Conservation (phyloP, 2,329 filamentous ascomycete genomes). For the Verticillium isaacii region DNA sequence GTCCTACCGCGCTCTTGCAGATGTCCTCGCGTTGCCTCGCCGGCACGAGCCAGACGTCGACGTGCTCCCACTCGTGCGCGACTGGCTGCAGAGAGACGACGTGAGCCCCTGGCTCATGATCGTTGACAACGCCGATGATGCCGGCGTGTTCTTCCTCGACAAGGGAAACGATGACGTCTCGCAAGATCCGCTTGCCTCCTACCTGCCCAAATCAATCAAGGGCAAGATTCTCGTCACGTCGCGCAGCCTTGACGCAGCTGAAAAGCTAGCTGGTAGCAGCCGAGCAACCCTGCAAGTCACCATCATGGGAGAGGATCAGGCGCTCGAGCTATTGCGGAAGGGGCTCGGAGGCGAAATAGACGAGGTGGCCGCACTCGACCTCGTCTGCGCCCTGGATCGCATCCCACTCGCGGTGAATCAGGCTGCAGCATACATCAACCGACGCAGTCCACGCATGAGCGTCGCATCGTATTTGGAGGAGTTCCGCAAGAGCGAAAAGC, state of each 20-base stretch:
- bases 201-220: constrained; percentile 10
- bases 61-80: constrained; percentile 16
- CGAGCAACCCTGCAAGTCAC: background rate
- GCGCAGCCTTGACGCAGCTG: constrained; percentile 11
- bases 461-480: constrained; percentile 23
- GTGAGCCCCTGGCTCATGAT: constrained; percentile 10
- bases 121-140: constrained; percentile 11
- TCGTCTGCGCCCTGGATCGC: constrained; percentile 14
- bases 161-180: background rate
- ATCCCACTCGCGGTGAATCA: constrained; percentile 25
- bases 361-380: background rate
- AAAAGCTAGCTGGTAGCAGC: constrained; percentile 8
- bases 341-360: background rate
- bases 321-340: constrained; percentile 1
- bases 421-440: constrained; percentile 22
- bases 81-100: constrained; percentile 7
- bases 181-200: constrained; percentile 7
- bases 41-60: constrained; percentile 12
- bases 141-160: constrained; percentile 3
- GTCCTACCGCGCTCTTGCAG: constrained; percentile 5
- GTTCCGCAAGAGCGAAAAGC: constrained; percentile 20
- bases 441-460: constrained; percentile 14
- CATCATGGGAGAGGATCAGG: background rate
- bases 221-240: constrained; percentile 14
- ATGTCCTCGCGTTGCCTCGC: constrained; percentile 1